Conservation (phyloP, 23 red algal genomes). For the Gracilaria vermiculophylla region DNA sequence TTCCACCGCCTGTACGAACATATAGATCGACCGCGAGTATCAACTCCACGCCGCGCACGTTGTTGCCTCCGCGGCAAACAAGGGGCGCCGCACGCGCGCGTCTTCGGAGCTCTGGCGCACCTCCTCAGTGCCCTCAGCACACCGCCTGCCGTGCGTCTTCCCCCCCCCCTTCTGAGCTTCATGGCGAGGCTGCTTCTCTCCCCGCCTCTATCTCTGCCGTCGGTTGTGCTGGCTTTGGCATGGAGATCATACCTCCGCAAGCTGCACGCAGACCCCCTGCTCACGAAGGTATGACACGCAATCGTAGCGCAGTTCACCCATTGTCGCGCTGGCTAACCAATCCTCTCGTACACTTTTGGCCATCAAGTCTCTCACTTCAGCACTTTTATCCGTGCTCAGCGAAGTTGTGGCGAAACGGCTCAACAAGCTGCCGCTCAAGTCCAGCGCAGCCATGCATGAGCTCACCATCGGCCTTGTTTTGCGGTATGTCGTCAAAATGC, state of each 20-base stretch:
- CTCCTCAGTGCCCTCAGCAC: too few relatives aligned
- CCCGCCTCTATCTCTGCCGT: slow-evolving; percentile 1
- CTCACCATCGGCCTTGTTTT: slow-evolving; percentile 77
- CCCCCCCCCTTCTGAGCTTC: too few relatives aligned
- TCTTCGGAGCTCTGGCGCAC: too few relatives aligned
- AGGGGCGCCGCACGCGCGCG: too few relatives aligned
- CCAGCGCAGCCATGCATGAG: slow-evolving; percentile 78
- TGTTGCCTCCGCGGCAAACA: too few relatives aligned
- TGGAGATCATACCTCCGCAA: slow-evolving; percentile 46
- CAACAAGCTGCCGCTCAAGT: slow-evolving; percentile 21
- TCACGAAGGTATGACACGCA: slow-evolving; percentile 76
- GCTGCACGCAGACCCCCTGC: slow-evolving; percentile 34
- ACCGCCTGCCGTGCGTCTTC: too few relatives aligned
- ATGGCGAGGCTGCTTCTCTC: neutral
- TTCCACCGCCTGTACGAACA: neutral
- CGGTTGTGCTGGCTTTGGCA: slow-evolving; percentile 21
- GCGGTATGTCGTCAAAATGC: slow-evolving; percentile 7
- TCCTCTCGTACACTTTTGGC: neutral
- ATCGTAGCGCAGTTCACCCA: too few relatives aligned
- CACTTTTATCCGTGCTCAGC: slow-evolving; percentile 64
- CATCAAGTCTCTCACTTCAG: slow-evolving; percentile 81
- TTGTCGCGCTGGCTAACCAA: too few relatives aligned
- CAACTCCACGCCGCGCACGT: too few relatives aligned
- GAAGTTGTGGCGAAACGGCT: slow-evolving; percentile 66
- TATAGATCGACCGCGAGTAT: too few relatives aligned